Evolutionary conservation across 78 protist species (phyloP), one percentile per base, ranked within the genome.

Genomic region (Bodo saltans): DNA sequence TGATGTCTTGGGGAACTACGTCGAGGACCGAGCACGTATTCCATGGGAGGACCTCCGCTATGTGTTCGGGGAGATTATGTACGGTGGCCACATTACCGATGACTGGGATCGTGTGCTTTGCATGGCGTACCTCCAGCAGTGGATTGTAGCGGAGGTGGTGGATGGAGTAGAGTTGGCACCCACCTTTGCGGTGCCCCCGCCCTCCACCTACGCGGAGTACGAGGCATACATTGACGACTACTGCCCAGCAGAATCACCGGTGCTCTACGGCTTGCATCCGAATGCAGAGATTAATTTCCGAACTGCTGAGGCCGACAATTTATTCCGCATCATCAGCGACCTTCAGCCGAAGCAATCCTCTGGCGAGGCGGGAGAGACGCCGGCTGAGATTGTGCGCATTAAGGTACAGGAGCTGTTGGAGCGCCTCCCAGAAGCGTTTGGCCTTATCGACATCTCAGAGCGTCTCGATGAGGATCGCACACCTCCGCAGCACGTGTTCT

Each of bases 61-160:
- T 91, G 86, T 95, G 26, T 91, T 95, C 68, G 96, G 97, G 29
- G 95, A 95, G 86, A 92, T 95, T 72, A 87, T 95, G 94, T 95
- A 95, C 83, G 97, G 97, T 23, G 97, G 97, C 0, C 97, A 95
- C 89, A 90, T 95, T 37, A 86, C 95, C 29, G 95, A 95, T 85
- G 84, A 88, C 79, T 86, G 89, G 83, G 97, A 95, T 52, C 90
- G 97, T 2, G 85, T 87, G 34, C 88, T 90, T n/a, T 86, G 89
- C 85, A 29, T 0, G 25, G 81, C 97, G 37, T 95, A 90, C 88
- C 78, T 95, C 42, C 32, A 81, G 42, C 35, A 35, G 33, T 88
- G 47, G 74, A 68, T 95, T 40, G 32, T 52, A 41, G 79, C 79
- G n/a, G 90, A 88, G 41, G 72, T 92, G 40, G 29, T 90, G 37